Percentiles rank a stretch among this genome's conserved stretches.
Evolutionary conservation across 164 flowering plant genomes (phyloP).

Genomic region (Magnolia kwangsiensis): DNA sequence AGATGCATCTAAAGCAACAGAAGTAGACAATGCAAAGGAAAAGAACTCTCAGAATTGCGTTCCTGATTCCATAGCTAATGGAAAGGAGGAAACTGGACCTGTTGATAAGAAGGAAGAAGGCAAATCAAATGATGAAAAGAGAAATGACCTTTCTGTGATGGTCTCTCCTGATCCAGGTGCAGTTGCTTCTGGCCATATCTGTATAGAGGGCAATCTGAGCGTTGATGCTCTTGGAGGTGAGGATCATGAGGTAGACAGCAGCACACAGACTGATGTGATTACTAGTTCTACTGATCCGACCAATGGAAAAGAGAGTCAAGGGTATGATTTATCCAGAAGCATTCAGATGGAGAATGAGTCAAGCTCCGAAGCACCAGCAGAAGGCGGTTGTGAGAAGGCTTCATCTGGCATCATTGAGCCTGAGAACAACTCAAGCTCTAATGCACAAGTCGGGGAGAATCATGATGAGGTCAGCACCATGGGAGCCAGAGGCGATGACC

Average conservation of each 20-base stretch:
- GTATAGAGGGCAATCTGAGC: not conserved
- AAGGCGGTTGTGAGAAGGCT: slow-evolving; percentile 22
- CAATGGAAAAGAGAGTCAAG: not conserved
- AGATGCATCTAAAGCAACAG: slow-evolving; percentile 6
- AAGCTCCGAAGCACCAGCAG: slow-evolving; percentile 20
- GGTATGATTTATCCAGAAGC: slow-evolving; percentile 7
- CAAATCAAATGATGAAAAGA: slow-evolving; percentile 18
- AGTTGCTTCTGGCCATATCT: slow-evolving; percentile 12
- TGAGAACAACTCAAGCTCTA: slow-evolving; percentile 18
- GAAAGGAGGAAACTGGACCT: slow-evolving; percentile 20
- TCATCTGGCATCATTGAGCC: slow-evolving; percentile 25
- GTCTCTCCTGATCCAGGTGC: slow-evolving; percentile 17
- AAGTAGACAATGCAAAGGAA: slow-evolving; percentile 18
- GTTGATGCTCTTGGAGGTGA: slow-evolving; percentile 12
- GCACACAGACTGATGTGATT: not conserved
- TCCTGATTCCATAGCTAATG: slow-evolving; percentile 15
- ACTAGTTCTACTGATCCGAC: slow-evolving; percentile 2
- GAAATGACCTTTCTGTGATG: slow-evolving; percentile 20
- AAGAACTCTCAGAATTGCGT: slow-evolving; percentile 22
- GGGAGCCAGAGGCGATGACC: slow-evolving; percentile 7
- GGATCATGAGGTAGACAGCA: slow-evolving; percentile 24
- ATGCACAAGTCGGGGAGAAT: slow-evolving; percentile 41
- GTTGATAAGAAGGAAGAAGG: slow-evolving; percentile 30
- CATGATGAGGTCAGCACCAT: slow-evolving; percentile 3
- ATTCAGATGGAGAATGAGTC: slow-evolving; percentile 23